These are phyloP conservation scores for Lentinula sp. DNA, from an alignment of 768 basidiomycete species.

Conservation along the genomic window DNA sequence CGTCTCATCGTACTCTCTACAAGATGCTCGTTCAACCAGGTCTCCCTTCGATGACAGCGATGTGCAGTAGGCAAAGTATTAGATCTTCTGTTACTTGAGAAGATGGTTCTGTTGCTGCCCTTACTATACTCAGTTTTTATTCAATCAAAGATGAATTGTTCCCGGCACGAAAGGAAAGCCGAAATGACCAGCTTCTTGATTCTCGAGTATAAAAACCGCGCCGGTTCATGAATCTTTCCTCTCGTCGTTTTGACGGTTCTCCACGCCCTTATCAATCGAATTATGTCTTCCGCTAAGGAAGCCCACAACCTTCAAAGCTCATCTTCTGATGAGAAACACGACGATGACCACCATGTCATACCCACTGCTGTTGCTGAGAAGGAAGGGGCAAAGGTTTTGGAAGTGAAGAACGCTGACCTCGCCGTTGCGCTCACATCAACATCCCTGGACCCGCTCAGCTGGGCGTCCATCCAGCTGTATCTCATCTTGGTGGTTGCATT, in stretches of 20 bases:
- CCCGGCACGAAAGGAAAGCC: neutral
- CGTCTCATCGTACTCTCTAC: neutral
- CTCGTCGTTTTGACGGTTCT: neutral
- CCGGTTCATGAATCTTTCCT: neutral
- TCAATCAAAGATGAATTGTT: neutral
- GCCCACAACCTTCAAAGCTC: neutral
- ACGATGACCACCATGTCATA: neutral
- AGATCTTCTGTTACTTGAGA: too few relatives aligned
- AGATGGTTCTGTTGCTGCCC: too few relatives aligned
- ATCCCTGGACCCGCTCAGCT: slow-evolving; percentile 30
- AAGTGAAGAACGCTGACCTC: slow-evolving; percentile 35
- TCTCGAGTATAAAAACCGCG: neutral
- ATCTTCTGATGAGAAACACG: neutral
- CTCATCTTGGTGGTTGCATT: slow-evolving; percentile 34
- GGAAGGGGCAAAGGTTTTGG: slow-evolving; percentile 15
- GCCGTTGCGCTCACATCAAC: slow-evolving; percentile 38
- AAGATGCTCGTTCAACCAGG: neutral
- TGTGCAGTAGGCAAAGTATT: too few relatives aligned
- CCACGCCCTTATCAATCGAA: neutral
- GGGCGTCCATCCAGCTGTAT: slow-evolving; percentile 34
- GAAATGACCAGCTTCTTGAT: neutral
- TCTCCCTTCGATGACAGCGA: neutral
- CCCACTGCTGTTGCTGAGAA: slow-evolving; percentile 7
- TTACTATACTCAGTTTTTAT: neutral
- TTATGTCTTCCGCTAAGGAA: neutral